Evolutionary conservation across 805 yeast genomes (phyloP), one percentile per base, ranked within the genome.

Genomic region (Metschnikowia baotianmanensis): DNA sequence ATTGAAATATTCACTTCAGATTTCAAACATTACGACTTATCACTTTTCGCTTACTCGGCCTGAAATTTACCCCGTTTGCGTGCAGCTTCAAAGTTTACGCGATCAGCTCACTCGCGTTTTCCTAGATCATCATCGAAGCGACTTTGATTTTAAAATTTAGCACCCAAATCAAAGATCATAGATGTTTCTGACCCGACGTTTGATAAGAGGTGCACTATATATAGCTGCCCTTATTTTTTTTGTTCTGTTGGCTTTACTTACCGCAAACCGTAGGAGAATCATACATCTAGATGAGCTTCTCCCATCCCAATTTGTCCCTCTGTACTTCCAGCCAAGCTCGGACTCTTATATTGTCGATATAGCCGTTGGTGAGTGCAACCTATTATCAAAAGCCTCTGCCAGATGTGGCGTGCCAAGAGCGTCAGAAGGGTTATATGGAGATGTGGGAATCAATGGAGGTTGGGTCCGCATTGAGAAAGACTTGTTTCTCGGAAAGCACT

Each of bases 391-490:
- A 22, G 40, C 38, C n/a, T 29, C 40, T 13, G 13, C 45, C 9
- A 31, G 31, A 4, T 50, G 53, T 18, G 55, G 48, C 11, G 21
- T 40, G 1, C 55, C 54, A 11, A 36, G 26, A 18, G 42, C 45
- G 3, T 25, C 40, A 2, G 28, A 33, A 6, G 54, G 54, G 6
- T 20, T 30, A 1, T 47, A 45, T 27, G 55, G 55, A 11, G 45
- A 51, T 36, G 46, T 50, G 11, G 40, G 42, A 12, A 38, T 29
- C 2, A 32, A 37, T 19, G 60, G 59, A 6, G 62, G 62, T 10
- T 77, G 80, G 80, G 39, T 46, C 26, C 59, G 62, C 36, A 46
- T 75, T 19, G 67, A 68, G 17, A 77, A 77, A 48, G 82, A 78
- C 51, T 60, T 79, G 27, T 51, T 54, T 13, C 61, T 78, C 40